Percentiles rank a stretch among this genome's conserved stretches.
Conservation (phyloP, 345 rosid species). For the Syzygium jambos region DNA sequence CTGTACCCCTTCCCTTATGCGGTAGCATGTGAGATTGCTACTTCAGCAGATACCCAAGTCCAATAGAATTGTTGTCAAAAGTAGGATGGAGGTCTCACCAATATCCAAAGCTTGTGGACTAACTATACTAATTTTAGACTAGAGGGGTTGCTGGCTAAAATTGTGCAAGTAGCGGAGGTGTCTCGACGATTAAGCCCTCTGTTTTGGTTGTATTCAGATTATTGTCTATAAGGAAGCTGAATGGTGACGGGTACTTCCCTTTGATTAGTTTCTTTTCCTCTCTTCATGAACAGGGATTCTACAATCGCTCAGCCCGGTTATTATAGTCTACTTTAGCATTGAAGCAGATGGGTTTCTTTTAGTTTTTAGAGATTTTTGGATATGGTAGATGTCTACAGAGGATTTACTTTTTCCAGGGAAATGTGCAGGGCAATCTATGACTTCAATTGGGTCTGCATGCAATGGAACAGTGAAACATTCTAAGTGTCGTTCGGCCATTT, state of each 20-base stretch:
- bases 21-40: background rate
- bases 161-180: background rate
- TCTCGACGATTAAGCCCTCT: background rate
- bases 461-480: background rate
- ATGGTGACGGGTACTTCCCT: background rate
- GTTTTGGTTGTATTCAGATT: background rate
- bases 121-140: background rate
- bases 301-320: background rate
- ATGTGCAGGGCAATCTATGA: background rate
- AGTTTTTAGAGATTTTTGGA: background rate
- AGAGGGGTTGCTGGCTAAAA: background rate
- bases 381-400: background rate
- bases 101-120: background rate
- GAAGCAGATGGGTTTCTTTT: background rate
- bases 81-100: background rate
- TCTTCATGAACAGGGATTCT: background rate
- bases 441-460: background rate
- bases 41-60: background rate
- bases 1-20: background rate
- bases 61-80: background rate
- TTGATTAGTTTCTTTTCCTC: background rate
- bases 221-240: background rate
- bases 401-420: background rate
- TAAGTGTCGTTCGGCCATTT: background rate
- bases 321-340: background rate